Evolutionary conservation across 208 protist species (phyloP), one percentile per base, ranked within the genome.

Genomic region (Trypanosoma grayi): DNA sequence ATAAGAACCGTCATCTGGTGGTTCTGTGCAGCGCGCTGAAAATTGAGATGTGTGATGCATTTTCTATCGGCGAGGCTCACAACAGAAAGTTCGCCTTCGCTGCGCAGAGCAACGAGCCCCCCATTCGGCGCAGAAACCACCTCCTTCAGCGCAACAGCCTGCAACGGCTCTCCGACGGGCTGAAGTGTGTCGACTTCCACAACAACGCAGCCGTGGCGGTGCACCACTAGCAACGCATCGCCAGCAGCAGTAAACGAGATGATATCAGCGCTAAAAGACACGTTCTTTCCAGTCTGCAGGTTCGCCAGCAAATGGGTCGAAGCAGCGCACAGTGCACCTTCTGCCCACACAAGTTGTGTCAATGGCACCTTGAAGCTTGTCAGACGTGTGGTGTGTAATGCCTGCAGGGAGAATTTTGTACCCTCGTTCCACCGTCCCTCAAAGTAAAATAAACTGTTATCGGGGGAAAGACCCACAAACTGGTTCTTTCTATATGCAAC

Each of bases 371-470:
- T 51, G 24, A 55, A 51, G 28, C 22, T 36, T 0, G 46, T 36
- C 18, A 63, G 43, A 11, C 46, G 50, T 5, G 50, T 54, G 0
- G 39, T 48, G 11, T 39, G 36, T 20, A 55, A 13, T 30, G 18
- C 28, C 13, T 40, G 48, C 1, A 68, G 48, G 0, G 20, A 13
- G 33, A 62, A 55, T 16, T 62, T 3, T 14, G 33, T n/a, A 16
- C 7, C 37, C 1, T 33, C 46, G 2, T 52, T 47, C 60, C 68
- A 69, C 18, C 37, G 11, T 22, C 60, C 68, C 24, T 55, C 54
- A 53, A 67, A 67, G 53, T 53, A 63, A 33, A 74, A 68, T 4
- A 74, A 43, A 58, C 20, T 60, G 43, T 62, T 62, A 16, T 55
- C 56, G 16, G 47, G 45, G 14, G 68, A 69, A 16, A 67, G 30